phyloP scores from a whole-genome alignment of 306 rosid genomes.

The Elaeagnus macrophylla region DNA sequence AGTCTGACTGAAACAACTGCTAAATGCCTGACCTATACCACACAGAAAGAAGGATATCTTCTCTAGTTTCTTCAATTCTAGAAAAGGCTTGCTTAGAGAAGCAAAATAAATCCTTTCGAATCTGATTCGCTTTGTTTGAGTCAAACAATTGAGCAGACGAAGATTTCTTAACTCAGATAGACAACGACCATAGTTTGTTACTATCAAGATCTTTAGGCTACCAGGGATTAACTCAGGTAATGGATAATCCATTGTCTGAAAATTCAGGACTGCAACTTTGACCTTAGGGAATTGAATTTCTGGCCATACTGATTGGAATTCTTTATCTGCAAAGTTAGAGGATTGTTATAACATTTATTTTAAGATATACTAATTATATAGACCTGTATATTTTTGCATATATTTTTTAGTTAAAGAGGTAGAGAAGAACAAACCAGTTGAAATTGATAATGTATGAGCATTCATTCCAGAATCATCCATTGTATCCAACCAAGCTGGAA shows the following conservation, averaged over 20 bases:
- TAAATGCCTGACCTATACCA: conserved; percentile 31
- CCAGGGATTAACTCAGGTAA: conserved; percentile 43
- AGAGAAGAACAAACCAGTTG: conserved; percentile 33
- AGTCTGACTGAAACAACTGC: conserved; percentile 9
- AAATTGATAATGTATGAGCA: conserved; percentile 43
- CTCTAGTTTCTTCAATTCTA: conserved; percentile 31
- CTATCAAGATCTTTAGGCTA: conserved; percentile 35
- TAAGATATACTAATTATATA: no score
- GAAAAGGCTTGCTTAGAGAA: conserved; percentile 15
- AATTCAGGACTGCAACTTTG: conserved; percentile 43
- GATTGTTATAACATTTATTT: neutral
- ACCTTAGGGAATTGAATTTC: conserved; percentile 31
- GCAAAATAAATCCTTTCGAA: conserved; percentile 38
- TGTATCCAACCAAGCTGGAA: conserved; percentile 49
- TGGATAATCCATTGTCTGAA: conserved; percentile 21
- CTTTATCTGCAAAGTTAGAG: conserved; percentile 40
- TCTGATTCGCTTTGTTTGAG: conserved; percentile 33
- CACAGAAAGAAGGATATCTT: conserved; percentile 56
- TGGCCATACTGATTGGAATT: conserved; percentile 32
- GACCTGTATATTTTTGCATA: no score
- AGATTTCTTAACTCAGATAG: conserved; percentile 26
- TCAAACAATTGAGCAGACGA: conserved; percentile 17
- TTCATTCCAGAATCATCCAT: conserved; percentile 20
- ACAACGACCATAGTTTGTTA: conserved; percentile 25
- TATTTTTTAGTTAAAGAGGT: no score